phyloP scores from a whole-genome alignment of 805 yeast genomes.

The Candida ipomoeae region DNA sequence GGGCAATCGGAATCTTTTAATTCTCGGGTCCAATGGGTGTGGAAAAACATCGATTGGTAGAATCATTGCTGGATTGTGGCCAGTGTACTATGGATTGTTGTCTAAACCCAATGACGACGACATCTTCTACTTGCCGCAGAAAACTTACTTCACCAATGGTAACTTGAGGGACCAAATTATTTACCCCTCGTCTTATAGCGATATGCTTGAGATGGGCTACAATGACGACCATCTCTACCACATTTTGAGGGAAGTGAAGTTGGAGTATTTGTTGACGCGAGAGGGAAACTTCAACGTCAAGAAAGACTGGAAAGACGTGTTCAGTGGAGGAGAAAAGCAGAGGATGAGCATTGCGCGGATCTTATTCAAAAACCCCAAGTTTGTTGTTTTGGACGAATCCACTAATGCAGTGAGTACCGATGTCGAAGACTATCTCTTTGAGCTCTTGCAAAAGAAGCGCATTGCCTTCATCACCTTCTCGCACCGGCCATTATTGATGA shows the following conservation, averaged over 20 bases:
- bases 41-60: slow-evolving; percentile 88
- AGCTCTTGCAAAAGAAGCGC: slow-evolving; percentile 60
- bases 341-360: slow-evolving; percentile 85
- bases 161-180: slow-evolving; percentile 87
- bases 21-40: slow-evolving; percentile 83
- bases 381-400: slow-evolving; percentile 87
- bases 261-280: slow-evolving; percentile 75
- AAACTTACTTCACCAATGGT: slow-evolving; percentile 78
- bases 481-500: slow-evolving; percentile 78
- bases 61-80: slow-evolving; percentile 87
- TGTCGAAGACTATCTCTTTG: slow-evolving; percentile 83
- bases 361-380: slow-evolving; percentile 72
- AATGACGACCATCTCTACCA: slow-evolving; percentile 66
- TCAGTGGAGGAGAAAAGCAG: slow-evolving; percentile 96
- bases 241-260: slow-evolving; percentile 68
- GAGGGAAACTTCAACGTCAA: slow-evolving; percentile 51
- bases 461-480: slow-evolving; percentile 79
- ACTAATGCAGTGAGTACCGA: slow-evolving; percentile 89
- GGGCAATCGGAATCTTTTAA: slow-evolving; percentile 63
- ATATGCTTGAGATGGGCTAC: slow-evolving; percentile 68
- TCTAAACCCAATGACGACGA: slow-evolving; percentile 72
- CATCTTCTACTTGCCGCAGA: slow-evolving; percentile 77
- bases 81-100: slow-evolving; percentile 75
- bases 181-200: slow-evolving; percentile 75
- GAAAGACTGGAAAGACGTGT: slow-evolving; percentile 83